These are phyloP conservation scores for Picochlorum costavermella DNA, from an alignment of 139 green algal species.

Conservation along the genomic window DNA sequence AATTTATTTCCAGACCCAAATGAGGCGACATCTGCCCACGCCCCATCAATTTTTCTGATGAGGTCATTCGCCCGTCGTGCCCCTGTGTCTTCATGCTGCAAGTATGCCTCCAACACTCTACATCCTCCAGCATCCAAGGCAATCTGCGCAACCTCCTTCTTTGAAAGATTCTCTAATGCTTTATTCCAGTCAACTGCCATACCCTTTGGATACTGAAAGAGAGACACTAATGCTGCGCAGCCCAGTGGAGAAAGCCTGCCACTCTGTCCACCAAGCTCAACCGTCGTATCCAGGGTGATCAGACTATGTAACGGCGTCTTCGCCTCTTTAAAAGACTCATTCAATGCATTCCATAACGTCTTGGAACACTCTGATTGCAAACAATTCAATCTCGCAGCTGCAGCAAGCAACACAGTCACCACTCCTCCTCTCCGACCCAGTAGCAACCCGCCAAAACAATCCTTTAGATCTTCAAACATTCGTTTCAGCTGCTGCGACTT, in stretches of 20 bases:
- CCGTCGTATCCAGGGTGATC: constrained; percentile 29
- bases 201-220: constrained; percentile 33
- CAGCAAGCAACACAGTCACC: constrained; percentile 53
- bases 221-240: constrained; percentile 37
- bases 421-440: constrained; percentile 46
- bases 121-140: constrained; percentile 48
- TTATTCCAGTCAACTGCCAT: constrained; percentile 34
- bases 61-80: constrained; percentile 23
- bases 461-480: constrained; percentile 42
- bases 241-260: constrained; percentile 47
- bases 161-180: constrained; percentile 31
- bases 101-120: constrained; percentile 50
- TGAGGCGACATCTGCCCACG: constrained; percentile 25
- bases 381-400: constrained; percentile 21
- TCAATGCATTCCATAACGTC: constrained; percentile 19
- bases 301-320: constrained; percentile 16
- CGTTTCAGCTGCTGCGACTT: constrained; percentile 34
- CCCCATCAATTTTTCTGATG: constrained; percentile 34
- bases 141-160: constrained; percentile 15
- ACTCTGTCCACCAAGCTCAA: not conserved
- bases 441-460: constrained; percentile 47
- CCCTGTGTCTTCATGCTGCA: constrained; percentile 34
- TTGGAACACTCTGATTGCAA: constrained; percentile 12
- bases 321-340: not conserved
- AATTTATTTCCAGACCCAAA: constrained; percentile 29